Conservation (phyloP, 805 yeast genomes). For the Candida mattraensis region DNA sequence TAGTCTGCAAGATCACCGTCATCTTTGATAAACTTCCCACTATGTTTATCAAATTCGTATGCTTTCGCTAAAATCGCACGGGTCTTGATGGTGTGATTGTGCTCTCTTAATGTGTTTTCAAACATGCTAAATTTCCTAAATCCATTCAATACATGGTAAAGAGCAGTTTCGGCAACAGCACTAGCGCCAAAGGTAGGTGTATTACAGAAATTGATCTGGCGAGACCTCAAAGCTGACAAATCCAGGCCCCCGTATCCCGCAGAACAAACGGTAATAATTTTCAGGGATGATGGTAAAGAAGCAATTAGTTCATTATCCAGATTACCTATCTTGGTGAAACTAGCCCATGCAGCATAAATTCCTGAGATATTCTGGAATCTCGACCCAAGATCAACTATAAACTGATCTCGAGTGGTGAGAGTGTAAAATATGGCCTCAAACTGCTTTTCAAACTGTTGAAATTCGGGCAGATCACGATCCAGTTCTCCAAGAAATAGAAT, state of each 20-base stretch:
- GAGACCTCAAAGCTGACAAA: slow-evolving; percentile 33
- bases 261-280: slow-evolving; percentile 54
- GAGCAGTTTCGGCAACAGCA: slow-evolving; percentile 73
- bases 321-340: slow-evolving; percentile 47
- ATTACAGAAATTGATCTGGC: slow-evolving; percentile 56
- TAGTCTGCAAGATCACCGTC: slow-evolving; percentile 18
- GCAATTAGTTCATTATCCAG: slow-evolving; percentile 42
- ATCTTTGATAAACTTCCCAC: slow-evolving; percentile 30
- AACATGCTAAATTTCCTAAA: slow-evolving; percentile 57
- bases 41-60: slow-evolving; percentile 27
- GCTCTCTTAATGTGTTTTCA: slow-evolving; percentile 40
- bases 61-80: slow-evolving; percentile 40
- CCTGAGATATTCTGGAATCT: slow-evolving; percentile 41
- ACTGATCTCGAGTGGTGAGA: slow-evolving; percentile 41
- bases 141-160: slow-evolving; percentile 55
- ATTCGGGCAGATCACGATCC: slow-evolving; percentile 47
- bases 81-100: slow-evolving; percentile 44
- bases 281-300: slow-evolving; percentile 42
- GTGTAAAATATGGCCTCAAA: slow-evolving; percentile 41
- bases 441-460: slow-evolving; percentile 39
- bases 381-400: slow-evolving; percentile 40
- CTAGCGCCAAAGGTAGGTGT: slow-evolving; percentile 59
- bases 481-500: slow-evolving; percentile 54
- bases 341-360: slow-evolving; percentile 53
- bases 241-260: slow-evolving; percentile 50